phyloP scores from a whole-genome alignment of 371 early-diverging fungal species.

The Quaeritorhiza haematococci region DNA sequence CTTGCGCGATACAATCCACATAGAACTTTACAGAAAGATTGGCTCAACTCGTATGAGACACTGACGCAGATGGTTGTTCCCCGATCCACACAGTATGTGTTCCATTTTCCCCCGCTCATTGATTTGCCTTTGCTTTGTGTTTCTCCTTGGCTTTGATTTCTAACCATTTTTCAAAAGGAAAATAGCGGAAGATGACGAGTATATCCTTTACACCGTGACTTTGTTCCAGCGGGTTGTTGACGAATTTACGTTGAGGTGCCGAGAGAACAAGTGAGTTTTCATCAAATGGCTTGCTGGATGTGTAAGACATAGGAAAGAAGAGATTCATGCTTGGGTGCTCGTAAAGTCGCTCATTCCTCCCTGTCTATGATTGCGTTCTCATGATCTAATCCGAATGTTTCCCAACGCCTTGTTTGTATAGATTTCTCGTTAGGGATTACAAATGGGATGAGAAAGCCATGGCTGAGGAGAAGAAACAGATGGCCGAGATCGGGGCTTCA shows the following conservation, averaged over 20 bases:
- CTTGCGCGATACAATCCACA: no score
- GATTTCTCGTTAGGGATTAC: slow-evolving; percentile 91
- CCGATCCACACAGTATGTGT: slow-evolving; percentile 76
- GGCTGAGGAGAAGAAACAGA: slow-evolving; percentile 65
- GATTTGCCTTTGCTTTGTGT: background rate
- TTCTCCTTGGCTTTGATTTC: background rate
- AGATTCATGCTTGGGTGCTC: no score
- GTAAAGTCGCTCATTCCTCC: background rate
- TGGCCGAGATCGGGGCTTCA: slow-evolving; percentile 62
- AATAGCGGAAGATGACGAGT: slow-evolving; percentile 91
- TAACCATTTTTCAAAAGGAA: slow-evolving; percentile 36
- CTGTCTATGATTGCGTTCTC: background rate
- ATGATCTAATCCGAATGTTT: background rate
- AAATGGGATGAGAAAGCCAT: slow-evolving; percentile 77
- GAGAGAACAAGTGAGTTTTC: slow-evolving; percentile 69
- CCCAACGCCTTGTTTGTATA: slow-evolving; percentile 13
- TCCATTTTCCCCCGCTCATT: background rate
- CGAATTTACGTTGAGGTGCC: slow-evolving; percentile 83
- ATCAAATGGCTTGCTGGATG: background rate
- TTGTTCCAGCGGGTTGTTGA: slow-evolving; percentile 80
- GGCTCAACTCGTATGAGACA: slow-evolving; percentile 80
- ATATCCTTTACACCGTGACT: slow-evolving; percentile 84
- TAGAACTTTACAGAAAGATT: slow-evolving; percentile 69
- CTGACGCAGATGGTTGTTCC: slow-evolving; percentile 93
- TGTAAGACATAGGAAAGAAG: no score